These are phyloP conservation scores for Neurospora discreta DNA, from an alignment of 495 filamentous ascomycete genomes.

Conservation along the genomic window DNA sequence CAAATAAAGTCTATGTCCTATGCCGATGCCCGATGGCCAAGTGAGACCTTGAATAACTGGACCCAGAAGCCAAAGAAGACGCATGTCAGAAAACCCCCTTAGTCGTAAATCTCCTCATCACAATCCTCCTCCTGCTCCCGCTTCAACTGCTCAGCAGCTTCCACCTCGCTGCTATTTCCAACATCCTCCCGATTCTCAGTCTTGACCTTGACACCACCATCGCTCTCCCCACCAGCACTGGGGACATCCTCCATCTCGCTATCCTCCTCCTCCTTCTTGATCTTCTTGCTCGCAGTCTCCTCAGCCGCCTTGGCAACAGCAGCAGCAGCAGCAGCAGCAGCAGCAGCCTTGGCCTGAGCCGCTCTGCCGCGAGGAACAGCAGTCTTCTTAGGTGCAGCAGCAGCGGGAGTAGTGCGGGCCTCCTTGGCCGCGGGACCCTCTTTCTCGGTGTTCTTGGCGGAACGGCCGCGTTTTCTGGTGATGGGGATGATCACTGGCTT, in stretches of 20 bases:
- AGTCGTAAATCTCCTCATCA: background rate
- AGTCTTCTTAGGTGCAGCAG: background rate
- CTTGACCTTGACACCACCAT: background rate
- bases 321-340: background rate
- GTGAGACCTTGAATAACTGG: background rate
- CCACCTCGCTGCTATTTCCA: background rate
- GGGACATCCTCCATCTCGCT: background rate
- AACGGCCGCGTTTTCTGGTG: background rate
- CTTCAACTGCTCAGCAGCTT: background rate
- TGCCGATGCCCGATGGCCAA: background rate
- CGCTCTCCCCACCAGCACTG: background rate
- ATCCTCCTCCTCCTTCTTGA: background rate
- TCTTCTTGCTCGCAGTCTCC: background rate
- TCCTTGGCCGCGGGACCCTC: background rate
- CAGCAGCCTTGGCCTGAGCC: background rate
- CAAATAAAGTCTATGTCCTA: background rate
- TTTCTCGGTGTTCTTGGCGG: background rate
- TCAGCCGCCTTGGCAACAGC: background rate
- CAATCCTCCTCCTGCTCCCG: background rate
- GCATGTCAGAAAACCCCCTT: background rate
- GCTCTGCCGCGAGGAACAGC: background rate
- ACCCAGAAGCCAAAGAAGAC: background rate
- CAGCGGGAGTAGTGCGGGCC: background rate
- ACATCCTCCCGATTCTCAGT: background rate
- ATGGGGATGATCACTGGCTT: background rate